A percentile compares a stretch with the other conserved stretches of the same genome.
Conservation (phyloP, 192 early-diverging fungal species). For the Oehlia diaphana region DNA sequence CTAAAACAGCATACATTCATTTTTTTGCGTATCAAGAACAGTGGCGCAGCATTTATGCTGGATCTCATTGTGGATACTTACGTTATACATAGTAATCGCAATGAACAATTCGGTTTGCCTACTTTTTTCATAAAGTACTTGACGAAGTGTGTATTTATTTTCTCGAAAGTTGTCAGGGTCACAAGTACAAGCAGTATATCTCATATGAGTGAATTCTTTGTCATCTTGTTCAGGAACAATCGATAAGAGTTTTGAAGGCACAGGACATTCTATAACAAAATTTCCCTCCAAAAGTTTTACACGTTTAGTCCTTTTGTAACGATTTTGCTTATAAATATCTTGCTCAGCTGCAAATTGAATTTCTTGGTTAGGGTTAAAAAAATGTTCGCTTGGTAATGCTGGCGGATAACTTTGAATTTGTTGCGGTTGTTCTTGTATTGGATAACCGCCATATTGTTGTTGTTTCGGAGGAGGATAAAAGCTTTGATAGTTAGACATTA, state of each 20-base stretch:
- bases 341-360: background rate
- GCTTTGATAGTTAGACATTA: background rate
- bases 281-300: slow-evolving; percentile 68
- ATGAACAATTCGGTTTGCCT: slow-evolving; percentile 77
- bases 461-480: background rate
- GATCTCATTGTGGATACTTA: slow-evolving; percentile 34
- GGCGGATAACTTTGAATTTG: background rate
- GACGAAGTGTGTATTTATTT: slow-evolving; percentile 76
- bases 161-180: slow-evolving; percentile 80
- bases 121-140: slow-evolving; percentile 42
- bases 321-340: slow-evolving; percentile 17
- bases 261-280: slow-evolving; percentile 70
- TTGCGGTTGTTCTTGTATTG: no score
- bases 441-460: background rate
- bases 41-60: background rate
- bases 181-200: slow-evolving; percentile 91
- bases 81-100: slow-evolving; percentile 79
- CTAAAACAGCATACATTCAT: no score
- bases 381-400: background rate
- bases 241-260: slow-evolving; percentile 58
- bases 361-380: background rate
- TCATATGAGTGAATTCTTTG: slow-evolving; percentile 88
- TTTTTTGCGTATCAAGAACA: background rate
- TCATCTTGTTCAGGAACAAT: slow-evolving; percentile 53
- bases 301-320: slow-evolving; percentile 33